Evolutionary conservation across 2,329 filamentous ascomycete genomes (phyloP), one percentile per base, ranked within the genome.

Genomic region (Colletotrichum sp.): DNA sequence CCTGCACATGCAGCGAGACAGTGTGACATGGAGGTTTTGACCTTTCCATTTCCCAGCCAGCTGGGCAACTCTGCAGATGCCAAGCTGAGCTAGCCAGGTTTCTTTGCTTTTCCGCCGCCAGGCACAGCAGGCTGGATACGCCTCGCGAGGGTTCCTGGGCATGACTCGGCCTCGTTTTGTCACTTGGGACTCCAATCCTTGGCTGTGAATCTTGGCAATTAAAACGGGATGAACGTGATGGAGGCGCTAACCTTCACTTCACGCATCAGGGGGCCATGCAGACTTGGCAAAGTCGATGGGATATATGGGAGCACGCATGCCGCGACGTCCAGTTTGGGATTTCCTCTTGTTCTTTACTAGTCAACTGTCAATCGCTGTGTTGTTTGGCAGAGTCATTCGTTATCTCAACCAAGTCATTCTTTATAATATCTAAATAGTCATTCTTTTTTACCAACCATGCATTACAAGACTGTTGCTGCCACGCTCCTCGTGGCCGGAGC

Each of bases 401-500:
- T 75, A 55, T 30, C 34, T 49, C 57, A 62, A 32, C 39, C 36
- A 68, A 72, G 72, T 71, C 72, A 55, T 62, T 71, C 72, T 66
- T 75, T 75, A 60, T 52, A 65, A 71, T 52, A 69, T 28, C 26
- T 34, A 18, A 64, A 62, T 62, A 49, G 21, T 49, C 68, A 34
- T 28, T 71, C 55, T 59, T 65, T 44, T 65, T 71, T 18, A 15
- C 18, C 64, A 62, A 62, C n/a, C 32, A 78, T 78, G 77, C 74
- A 73, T 71, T 49, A 71, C 75, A 71, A 73, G 59, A 71, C 75
- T 28, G 59, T 77, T 44, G 59, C 71, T 9, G 44, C 74, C 49
- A 67, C 74, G 5, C 73, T 76, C 69, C 71, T 78, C 49, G 77
- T 77, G 64, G 77, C 75, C 26, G 74, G 77, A 64, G 77, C 77